These are phyloP conservation scores for Corynespora cassiicola DNA, from an alignment of 2,329 filamentous ascomycete species.

Conservation along the genomic window DNA sequence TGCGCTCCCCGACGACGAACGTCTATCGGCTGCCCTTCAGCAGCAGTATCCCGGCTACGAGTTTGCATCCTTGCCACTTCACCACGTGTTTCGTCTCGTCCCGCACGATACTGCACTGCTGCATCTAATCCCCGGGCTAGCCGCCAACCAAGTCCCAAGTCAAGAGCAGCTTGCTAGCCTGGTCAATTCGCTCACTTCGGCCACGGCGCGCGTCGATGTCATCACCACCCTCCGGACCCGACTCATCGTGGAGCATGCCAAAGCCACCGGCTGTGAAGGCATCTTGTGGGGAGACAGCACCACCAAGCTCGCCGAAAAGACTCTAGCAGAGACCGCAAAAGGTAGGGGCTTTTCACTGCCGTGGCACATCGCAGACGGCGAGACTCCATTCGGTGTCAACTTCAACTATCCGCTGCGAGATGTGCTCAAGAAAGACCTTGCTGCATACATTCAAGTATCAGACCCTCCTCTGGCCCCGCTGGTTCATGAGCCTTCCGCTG, in stretches of 20 bases:
- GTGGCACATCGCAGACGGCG: constrained; percentile 81
- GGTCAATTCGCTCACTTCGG: constrained; percentile 69
- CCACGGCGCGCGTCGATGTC: constrained; percentile 79
- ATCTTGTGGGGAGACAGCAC: constrained; percentile 87
- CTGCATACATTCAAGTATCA: constrained; percentile 66
- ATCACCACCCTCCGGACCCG: constrained; percentile 73
- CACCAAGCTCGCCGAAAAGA: constrained; percentile 84
- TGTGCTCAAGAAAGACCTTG: constrained; percentile 80
- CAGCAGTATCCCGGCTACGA: constrained; percentile 69
- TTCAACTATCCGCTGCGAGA: constrained; percentile 87
- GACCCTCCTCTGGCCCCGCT: constrained; percentile 57
- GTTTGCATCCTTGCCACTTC: constrained; percentile 70
- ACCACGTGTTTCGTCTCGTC: constrained; percentile 55
- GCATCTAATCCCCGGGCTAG: constrained; percentile 18
- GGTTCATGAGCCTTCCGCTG: constrained; percentile 36
- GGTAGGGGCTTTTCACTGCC: constrained; percentile 85
- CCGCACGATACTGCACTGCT: constrained; percentile 28
- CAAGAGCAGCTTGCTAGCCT: constrained; percentile 55
- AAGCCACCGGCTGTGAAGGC: constrained; percentile 66
- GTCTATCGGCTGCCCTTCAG: constrained; percentile 51
- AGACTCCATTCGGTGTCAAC: constrained; percentile 61
- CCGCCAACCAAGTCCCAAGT: constrained; percentile 1
- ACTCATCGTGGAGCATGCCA: constrained; percentile 64
- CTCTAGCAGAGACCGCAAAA: constrained; percentile 87
- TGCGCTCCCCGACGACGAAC: constrained; percentile 6